Conservation (phyloP, 192 early-diverging fungal genomes). For the Linnemannia exigua region DNA sequence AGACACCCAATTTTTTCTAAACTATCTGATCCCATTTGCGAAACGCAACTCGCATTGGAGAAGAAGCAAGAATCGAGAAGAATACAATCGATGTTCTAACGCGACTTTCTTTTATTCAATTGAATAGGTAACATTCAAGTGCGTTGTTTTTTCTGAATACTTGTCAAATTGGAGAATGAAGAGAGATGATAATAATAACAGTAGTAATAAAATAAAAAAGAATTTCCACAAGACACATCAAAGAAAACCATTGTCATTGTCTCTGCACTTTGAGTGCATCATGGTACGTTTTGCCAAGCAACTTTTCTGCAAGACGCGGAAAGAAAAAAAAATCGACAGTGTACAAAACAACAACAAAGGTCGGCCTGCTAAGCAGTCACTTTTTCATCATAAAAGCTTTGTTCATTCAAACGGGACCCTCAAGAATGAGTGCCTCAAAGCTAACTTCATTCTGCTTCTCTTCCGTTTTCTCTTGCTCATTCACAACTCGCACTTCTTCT, state of each 20-base stretch:
- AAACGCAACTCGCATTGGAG: not conserved
- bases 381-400: no score
- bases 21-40: slow-evolving; percentile 43
- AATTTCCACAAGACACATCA: not conserved
- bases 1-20: slow-evolving; percentile 58
- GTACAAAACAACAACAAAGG: not conserved
- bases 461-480: not conserved
- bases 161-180: not conserved
- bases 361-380: not conserved
- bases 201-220: slow-evolving; percentile 9
- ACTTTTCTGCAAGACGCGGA: not conserved
- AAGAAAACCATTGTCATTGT: not conserved
- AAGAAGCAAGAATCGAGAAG: not conserved
- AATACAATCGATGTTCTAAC: slow-evolving; percentile 1
- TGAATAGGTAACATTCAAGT: slow-evolving; percentile 6
- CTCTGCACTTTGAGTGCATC: not conserved
- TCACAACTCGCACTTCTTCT: not conserved
- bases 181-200: not conserved
- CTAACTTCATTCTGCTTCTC: slow-evolving; percentile 1
- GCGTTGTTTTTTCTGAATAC: not conserved
- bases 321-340: slow-evolving; percentile 15
- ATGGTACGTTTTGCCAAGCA: no score
- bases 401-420: not conserved
- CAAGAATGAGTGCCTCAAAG: not conserved
- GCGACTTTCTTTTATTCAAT: not conserved